Evolutionary conservation across 1,284 basidiomycete genomes (phyloP), one percentile per base, ranked within the genome.

Genomic region (Pseudomicrostroma phylloplanum): DNA sequence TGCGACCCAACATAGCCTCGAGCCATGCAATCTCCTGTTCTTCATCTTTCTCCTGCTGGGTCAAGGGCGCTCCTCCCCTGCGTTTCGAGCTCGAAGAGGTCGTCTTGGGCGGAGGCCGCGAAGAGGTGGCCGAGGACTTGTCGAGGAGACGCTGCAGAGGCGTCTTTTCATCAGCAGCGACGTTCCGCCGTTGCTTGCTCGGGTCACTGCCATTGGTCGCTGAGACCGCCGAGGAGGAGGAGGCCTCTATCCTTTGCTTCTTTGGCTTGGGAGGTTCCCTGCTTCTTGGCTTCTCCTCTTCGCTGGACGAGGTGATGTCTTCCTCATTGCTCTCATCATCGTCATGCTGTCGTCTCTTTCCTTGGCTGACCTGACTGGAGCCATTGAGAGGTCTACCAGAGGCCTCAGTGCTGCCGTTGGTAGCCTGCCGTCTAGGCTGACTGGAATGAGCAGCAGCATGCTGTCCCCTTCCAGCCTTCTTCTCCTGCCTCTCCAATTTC

Each of bases 11-110:
- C 30, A 74, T 69, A 26, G 70, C 66, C 51, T 79, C 77, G 8
- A 79, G 66, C 77, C 77, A 79, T 1, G 67, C 62, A 40, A 79
- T 79, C 62, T 79, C 77, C 53, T 79, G 74, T 46, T 78, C 76
- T 39, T 79, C 77, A 13, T 77, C 69, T 40, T 69, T 67, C 56
- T 78, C 77, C 25, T 65, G 66, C 53, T 70, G 68, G 0, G 56
- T 68, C 69, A 71, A 66, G 26, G 25, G 30, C 4, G 30, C 30
- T 4, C 30, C 30, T 36, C 30, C 9, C 4, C 3, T 36, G 30
- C 30, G 30, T 36, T 36, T 36, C 30, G 30, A 36, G 30, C 30
- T 36, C 30, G 30, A 36, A 9, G 4, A 9, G 30, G 4, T 36
- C 30, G 4, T 36, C 4, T 9, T 36, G 9, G 30, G 30, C 30